Base-by-base conservation (phyloP, 768 basidiomycete genomes). In the Hericium rajendrae region DNA sequence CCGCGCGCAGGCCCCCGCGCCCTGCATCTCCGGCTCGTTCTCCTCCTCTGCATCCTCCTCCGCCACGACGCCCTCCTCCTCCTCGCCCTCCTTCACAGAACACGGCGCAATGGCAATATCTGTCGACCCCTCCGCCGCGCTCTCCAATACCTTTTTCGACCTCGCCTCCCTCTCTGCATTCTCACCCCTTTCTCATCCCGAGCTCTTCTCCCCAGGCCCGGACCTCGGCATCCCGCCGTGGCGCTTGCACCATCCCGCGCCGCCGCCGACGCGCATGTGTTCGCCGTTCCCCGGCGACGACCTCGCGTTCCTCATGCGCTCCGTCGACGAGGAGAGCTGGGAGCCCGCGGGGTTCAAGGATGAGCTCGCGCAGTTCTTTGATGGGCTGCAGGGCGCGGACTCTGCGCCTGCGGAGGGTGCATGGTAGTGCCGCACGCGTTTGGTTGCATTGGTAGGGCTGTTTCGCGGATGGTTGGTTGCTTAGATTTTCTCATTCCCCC, bases 321-420 rank as follows among this genome's bases (percentile, higher is more conserved):
- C 80, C 26, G 77, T 80, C 48, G 85, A 84, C 58, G 83, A 86
- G 60, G 72, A 76, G 39, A 74, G 74, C 37, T 91, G 88, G 46
- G 78, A 86, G 15, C 79, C 83, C 39, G 78, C 84, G 52, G 85
- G 85, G 16, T 86, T 91, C 65, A 84, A 86, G 62, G 81, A 83
- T 41, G 88, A 90, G 70, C 90, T 88, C 85, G 75, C 72, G 41
- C 74, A 76, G 58, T 80, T 81, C 66, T 70, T 89, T 70, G 83
- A 87, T 59, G 84, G 43, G 43, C 43, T 46, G 13, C 43, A 20
- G n/a, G 43, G 43, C 43, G 43, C 20, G 2, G 43, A n/a, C 16
- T 2, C n/a, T 18, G 43, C 43, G n/a, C 32, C 9, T 8, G 5
- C 32, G 32, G 32, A 32, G 32, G 32, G 0, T 0, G 32, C 32